Evolutionary conservation across 768 basidiomycete species (phyloP), one percentile per base, ranked within the genome.

Genomic region (Trametes meyenii): DNA sequence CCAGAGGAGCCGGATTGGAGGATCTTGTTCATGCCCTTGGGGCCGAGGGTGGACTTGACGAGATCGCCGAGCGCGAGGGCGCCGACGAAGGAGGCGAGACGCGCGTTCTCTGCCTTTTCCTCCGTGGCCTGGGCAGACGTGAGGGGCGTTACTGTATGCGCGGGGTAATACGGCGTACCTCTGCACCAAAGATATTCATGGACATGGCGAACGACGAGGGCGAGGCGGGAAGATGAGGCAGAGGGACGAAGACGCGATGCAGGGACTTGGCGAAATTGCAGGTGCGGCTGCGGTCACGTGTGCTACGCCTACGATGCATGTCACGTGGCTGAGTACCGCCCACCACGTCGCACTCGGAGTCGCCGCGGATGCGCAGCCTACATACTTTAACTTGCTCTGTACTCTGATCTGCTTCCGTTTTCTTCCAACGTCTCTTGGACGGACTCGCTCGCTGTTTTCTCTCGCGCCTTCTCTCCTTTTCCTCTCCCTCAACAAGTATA

Each of bases 21-120:
- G 64, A 99, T 98, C 81, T 98, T 98, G 87, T 98, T 98, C 96
- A 98, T 99, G 57, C 97, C 97, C 76, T 99, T 98, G 23, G 97
- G 97, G 10, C 97, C 97, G 2, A 99, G 84, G 8, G 97, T 99
- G 0, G 95, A 96, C 78, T 98, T 98, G 70, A 99, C 96, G 66
- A 99, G 87, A 79, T 99, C 97, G 44, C 97, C 97, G 36, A 99
- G 83, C 0, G 97, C 97, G 67, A 97, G 86, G 6, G 97, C 96
- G 36, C 97, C 97, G 56, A 99, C 92, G 75, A 99, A 99, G 3
- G 94, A 96, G 3, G 95, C 95, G 66, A 99, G 88, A 76, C 96
- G 93, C 73, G 96, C 96, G 82, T 95, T 94, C 79, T 98, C 96
- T 19, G 94, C 95, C 74, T 94, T 92, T 78, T 98, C 96, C 78